Base-by-base conservation (phyloP, 2,329 filamentous ascomycete species). In the Boeremia exigua region DNA sequence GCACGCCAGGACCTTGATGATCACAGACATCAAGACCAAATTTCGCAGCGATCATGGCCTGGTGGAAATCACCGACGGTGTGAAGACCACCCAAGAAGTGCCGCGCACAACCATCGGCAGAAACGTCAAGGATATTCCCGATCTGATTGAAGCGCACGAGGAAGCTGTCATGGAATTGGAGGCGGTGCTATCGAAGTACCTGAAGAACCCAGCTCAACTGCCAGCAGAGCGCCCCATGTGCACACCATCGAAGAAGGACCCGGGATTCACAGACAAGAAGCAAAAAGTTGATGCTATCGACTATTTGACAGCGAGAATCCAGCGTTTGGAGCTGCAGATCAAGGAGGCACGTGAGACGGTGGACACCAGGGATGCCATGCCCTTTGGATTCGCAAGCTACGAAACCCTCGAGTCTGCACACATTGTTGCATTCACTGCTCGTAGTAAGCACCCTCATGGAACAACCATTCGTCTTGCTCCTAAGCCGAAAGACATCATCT, bases 301-400 rank as follows among this genome's bases (percentile, higher is more conserved):
- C 60, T 98, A 96, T 69, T 81, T 96, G 49, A 96, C 92, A 0
- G 85, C 89, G 48, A 88, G 93, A 15, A 97, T 99, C 70, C 87
- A 87, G 63, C 83, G 88, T 43, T 82, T 99, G 32, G 94, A 98
- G 73, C 75, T 86, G 10, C 86, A 96, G 70, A 92, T 99, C 76
- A 91, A 90, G 70, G 87, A 95, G 60, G 89, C 93, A 1, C 87
- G 95, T 11, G 84, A 86, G 34, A 87, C 87, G 1, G 87, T 99
- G 7, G 94, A 98, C 76, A 92, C 88, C 73, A 87, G 93, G 45
- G 91, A 94, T 71, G 89, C 93, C 14, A 89, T 96, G 84, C 84
- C 91, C 0, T 99, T 93, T 70, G 95, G 95, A 0, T 99, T 99
- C 72, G 93, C 94, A 8, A 97, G 92, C 67, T 99, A 95, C 78